These are phyloP conservation scores for Papiliotrema fonsecae DNA, from an alignment of 1,284 basidiomycete genomes.

Conservation along the genomic window DNA sequence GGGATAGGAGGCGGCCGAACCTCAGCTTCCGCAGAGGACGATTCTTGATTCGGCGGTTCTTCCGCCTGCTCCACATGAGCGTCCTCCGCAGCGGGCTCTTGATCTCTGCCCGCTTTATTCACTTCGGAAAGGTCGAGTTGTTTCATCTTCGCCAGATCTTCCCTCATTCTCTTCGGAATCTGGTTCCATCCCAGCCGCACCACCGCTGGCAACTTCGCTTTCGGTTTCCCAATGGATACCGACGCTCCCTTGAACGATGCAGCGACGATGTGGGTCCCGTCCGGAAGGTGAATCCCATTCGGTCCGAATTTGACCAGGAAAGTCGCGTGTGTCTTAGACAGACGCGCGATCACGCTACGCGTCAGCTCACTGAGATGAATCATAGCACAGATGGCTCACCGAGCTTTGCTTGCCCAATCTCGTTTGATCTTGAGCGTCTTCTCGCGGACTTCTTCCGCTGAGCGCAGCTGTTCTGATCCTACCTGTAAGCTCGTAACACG, in stretches of 20 bases:
- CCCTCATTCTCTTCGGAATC: conserved; percentile 13
- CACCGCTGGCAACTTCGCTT: too few species aligned
- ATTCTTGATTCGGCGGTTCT: too few species aligned
- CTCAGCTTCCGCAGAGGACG: too few species aligned
- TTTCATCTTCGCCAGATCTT: not conserved
- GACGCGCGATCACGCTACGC: conserved; percentile 3
- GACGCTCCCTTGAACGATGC: too few species aligned
- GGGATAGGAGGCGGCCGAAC: too few species aligned
- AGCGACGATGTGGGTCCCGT: conserved; percentile 18
- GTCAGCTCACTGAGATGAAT: not conserved
- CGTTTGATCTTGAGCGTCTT: conserved; percentile 53
- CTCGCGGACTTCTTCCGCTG: conserved; percentile 50
- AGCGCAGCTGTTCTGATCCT: conserved; percentile 53
- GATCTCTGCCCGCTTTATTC: too few species aligned
- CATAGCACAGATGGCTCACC: conserved; percentile 24
- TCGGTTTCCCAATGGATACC: too few species aligned
- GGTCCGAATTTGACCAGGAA: conserved; percentile 26
- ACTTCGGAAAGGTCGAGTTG: not conserved
- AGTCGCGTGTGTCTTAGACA: conserved; percentile 14
- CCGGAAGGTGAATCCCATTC: conserved; percentile 14
- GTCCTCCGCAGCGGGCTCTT: too few species aligned
- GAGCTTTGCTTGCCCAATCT: conserved; percentile 53
- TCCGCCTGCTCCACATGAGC: too few species aligned
- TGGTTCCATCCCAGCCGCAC: conserved; percentile 10
- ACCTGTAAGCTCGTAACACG: not conserved